Evolutionary conservation across 768 basidiomycete species (phyloP).

Genomic region (Phylloporus sp.): DNA sequence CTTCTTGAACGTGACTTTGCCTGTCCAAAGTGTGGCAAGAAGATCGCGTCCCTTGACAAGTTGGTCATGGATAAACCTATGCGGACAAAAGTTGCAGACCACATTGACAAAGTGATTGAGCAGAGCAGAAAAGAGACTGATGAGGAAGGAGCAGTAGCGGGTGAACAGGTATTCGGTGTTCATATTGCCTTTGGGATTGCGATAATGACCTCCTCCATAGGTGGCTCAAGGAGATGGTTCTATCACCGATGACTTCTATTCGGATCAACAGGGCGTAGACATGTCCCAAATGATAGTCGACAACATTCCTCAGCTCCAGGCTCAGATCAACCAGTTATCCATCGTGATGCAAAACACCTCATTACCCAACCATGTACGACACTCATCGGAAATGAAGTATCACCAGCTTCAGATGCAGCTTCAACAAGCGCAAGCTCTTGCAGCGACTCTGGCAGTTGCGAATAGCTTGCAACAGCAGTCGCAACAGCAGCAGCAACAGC

Average conservation of each 20-base stretch:
- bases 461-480: slow-evolving; percentile 52
- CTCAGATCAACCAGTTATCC: slow-evolving; percentile 77
- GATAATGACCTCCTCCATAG: slow-evolving; percentile 13
- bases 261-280: slow-evolving; percentile 69
- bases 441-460: slow-evolving; percentile 59
- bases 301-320: slow-evolving; percentile 78
- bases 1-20: slow-evolving; percentile 93
- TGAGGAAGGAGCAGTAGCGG: slow-evolving; percentile 37
- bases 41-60: slow-evolving; percentile 86
- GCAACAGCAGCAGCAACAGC: slow-evolving; percentile 34
- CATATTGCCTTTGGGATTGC: not conserved
- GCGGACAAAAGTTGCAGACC: slow-evolving; percentile 73
- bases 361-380: slow-evolving; percentile 67
- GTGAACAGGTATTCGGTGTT: slow-evolving; percentile 35
- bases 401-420: slow-evolving; percentile 78
- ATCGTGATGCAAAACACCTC: slow-evolving; percentile 77
- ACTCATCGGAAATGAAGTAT: slow-evolving; percentile 79
- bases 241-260: slow-evolving; percentile 65
- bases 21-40: slow-evolving; percentile 87
- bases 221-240: slow-evolving; percentile 23
- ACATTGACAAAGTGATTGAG: slow-evolving; percentile 79
- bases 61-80: slow-evolving; percentile 74
- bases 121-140: slow-evolving; percentile 63
- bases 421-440: slow-evolving; percentile 72
- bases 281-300: slow-evolving; percentile 69